Evolutionary conservation across 2,329 filamentous ascomycete species (phyloP).

Genomic region (Myotisia sp.): DNA sequence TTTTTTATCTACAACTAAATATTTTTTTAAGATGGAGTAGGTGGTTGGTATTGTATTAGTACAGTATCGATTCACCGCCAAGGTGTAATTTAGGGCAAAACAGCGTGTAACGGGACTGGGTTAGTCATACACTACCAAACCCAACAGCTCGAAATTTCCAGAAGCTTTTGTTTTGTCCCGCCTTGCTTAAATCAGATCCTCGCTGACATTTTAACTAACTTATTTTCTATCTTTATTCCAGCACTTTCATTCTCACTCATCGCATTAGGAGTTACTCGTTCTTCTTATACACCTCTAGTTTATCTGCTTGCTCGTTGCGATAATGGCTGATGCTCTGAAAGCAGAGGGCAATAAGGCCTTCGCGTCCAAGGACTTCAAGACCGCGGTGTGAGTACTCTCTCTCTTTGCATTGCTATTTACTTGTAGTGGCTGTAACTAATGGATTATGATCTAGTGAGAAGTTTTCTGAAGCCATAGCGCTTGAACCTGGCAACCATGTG

Average conservation of each 20-base stretch:
- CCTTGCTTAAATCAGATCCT: too few relatives aligned
- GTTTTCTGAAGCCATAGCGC: conserved; percentile 81
- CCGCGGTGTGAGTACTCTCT: conserved; percentile 71
- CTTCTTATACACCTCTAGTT: background rate
- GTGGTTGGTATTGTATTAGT: too few relatives aligned
- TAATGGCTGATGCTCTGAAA: conserved; percentile 71
- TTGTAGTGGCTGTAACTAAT: conserved; percentile 2
- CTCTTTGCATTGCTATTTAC: background rate
- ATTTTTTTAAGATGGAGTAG: too few relatives aligned
- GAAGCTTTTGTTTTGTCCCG: too few relatives aligned
- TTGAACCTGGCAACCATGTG: conserved; percentile 84
- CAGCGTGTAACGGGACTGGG: too few relatives aligned
- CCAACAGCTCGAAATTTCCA: conserved; percentile 31
- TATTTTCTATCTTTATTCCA: background rate
- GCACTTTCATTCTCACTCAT: background rate
- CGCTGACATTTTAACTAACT: conserved; percentile 1
- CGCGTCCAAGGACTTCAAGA: conserved; percentile 88
- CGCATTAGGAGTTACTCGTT: background rate
- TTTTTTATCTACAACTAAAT: too few relatives aligned
- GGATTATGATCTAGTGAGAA: conserved; percentile 52
- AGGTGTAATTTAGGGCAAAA: too few relatives aligned
- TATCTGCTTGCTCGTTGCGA: conserved; percentile 13
- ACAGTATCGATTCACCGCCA: too few relatives aligned
- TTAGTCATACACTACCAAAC: background rate
- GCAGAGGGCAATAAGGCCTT: conserved; percentile 98